Percentiles rank a stretch among this genome's conserved stretches.
phyloP scores from a whole-genome alignment of 2,329 filamentous ascomycete genomes.

The Pseudocercospora vitis region DNA sequence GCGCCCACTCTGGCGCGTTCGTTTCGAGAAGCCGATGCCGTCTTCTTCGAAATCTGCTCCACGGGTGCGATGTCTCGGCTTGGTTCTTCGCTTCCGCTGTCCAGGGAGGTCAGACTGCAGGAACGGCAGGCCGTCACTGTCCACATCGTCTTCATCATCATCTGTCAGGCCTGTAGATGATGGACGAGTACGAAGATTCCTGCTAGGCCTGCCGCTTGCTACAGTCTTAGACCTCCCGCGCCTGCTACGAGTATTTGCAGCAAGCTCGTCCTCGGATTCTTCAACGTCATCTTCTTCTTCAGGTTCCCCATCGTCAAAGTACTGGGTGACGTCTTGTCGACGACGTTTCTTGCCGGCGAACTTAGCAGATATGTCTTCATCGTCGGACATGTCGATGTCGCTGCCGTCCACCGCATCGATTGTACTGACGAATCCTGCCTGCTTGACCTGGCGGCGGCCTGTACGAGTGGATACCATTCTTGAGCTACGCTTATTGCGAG shows the following conservation, averaged over 20 bases:
- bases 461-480: constrained; percentile 33
- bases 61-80: background rate
- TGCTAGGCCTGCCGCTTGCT: constrained; percentile 11
- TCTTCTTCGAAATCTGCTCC: constrained; percentile 5
- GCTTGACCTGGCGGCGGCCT: constrained; percentile 9
- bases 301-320: constrained; percentile 25
- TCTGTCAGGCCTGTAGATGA: constrained; percentile 14
- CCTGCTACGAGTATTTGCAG: constrained; percentile 16
- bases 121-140: constrained; percentile 25
- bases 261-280: constrained; percentile 26
- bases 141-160: constrained; percentile 35
- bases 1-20: constrained; percentile 47
- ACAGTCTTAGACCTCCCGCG: constrained; percentile 21
- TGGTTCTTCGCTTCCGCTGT: constrained; percentile 42
- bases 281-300: constrained; percentile 30
- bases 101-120: constrained; percentile 46
- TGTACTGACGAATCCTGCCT: constrained; percentile 33
- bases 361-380: constrained; percentile 23
- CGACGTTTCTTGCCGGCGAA: constrained; percentile 27
- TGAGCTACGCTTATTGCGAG: constrained; percentile 12
- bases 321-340: constrained; percentile 26
- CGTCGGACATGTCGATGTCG: constrained; percentile 28
- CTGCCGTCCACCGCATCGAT: constrained; percentile 29
- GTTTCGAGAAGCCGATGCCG: constrained; percentile 10
- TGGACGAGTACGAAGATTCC: constrained; percentile 20